Evolutionary conservation across 192 early-diverging fungal genomes (phyloP).

Genomic region (Jimgerdemannia flammicorona): DNA sequence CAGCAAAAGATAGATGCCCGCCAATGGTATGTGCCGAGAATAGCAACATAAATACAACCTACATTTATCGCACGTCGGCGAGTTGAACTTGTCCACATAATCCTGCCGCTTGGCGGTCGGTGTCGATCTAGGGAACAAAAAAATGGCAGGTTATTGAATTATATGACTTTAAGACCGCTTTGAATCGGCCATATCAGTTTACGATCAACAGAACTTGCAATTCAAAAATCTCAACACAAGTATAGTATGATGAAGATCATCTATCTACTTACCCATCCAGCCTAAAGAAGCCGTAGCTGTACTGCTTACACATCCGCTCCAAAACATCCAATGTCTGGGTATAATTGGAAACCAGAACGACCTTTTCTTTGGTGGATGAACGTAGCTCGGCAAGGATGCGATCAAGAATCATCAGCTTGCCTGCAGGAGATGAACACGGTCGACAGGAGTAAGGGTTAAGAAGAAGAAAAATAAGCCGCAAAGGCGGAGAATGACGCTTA

Average conservation of each 20-base stretch:
- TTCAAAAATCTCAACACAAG: no score
- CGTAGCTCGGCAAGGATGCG: slow-evolving; percentile 1
- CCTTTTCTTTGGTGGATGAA: slow-evolving; percentile 38
- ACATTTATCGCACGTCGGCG: slow-evolving; percentile 31
- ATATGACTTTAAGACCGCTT: no score
- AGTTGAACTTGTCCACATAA: slow-evolving; percentile 43
- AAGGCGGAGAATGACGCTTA: background rate
- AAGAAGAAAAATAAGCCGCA: slow-evolving; percentile 12
- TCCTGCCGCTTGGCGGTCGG: slow-evolving; percentile 36
- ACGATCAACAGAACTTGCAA: no score
- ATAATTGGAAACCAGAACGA: slow-evolving; percentile 68
- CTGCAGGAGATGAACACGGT: background rate
- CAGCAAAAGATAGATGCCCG: no score
- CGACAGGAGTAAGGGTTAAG: background rate
- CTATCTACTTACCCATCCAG: slow-evolving; percentile 52
- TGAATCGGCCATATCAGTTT: no score
- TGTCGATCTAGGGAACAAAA: slow-evolving; percentile 15
- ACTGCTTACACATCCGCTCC: slow-evolving; percentile 33
- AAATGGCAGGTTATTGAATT: no score
- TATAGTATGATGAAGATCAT: background rate
- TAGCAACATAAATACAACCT: background rate
- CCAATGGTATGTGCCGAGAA: no score
- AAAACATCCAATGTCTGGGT: slow-evolving; percentile 60
- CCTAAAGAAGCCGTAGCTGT: slow-evolving; percentile 34
- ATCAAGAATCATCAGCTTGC: slow-evolving; percentile 7